These are phyloP conservation scores for Hypholoma sublateritium DNA, from an alignment of 768 basidiomycete species.

Conservation along the genomic window DNA sequence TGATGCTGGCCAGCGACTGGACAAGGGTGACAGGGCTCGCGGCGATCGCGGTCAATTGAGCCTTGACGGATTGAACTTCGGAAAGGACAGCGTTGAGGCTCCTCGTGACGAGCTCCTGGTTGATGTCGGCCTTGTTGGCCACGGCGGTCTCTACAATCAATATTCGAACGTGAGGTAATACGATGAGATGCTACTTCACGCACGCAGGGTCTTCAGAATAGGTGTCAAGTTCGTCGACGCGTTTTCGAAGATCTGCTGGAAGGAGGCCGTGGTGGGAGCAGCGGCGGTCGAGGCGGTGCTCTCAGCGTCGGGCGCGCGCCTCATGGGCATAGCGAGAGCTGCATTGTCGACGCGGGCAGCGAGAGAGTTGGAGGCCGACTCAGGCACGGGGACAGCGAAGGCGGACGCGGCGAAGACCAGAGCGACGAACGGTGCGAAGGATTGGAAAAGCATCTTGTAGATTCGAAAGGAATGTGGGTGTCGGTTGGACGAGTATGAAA, in stretches of 20 bases:
- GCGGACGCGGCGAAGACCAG: slow-evolving; percentile 19
- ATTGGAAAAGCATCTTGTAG: slow-evolving; percentile 23
- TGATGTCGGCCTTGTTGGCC: slow-evolving; percentile 6
- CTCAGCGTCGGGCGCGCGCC: slow-evolving; percentile 14
- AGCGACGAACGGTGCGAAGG: slow-evolving; percentile 21
- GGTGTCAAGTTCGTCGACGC: slow-evolving; percentile 11
- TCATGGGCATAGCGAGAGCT: not conserved
- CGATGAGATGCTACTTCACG: no score
- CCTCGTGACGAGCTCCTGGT: not conserved
- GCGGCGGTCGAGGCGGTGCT: not conserved
- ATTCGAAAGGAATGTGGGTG: slow-evolving; percentile 14
- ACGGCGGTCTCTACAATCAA: slow-evolving; percentile 12
- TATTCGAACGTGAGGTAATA: not conserved
- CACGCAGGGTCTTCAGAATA: not conserved
- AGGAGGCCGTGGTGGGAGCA: not conserved
- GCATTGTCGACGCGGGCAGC: not conserved
- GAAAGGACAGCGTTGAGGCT: slow-evolving; percentile 15
- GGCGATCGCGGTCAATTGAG: slow-evolving; percentile 16
- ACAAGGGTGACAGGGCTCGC: slow-evolving; percentile 13
- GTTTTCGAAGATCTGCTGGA: slow-evolving; percentile 15
- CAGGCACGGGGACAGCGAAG: slow-evolving; percentile 6
- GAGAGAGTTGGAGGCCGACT: not conserved
- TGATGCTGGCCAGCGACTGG: slow-evolving; percentile 10
- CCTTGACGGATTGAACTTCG: slow-evolving; percentile 13
- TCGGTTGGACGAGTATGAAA: not conserved